A percentile compares a stretch with the other conserved stretches of the same genome.
phyloP scores from a whole-genome alignment of 2,329 filamentous ascomycete species.

The Hirsutella thompsonii region DNA sequence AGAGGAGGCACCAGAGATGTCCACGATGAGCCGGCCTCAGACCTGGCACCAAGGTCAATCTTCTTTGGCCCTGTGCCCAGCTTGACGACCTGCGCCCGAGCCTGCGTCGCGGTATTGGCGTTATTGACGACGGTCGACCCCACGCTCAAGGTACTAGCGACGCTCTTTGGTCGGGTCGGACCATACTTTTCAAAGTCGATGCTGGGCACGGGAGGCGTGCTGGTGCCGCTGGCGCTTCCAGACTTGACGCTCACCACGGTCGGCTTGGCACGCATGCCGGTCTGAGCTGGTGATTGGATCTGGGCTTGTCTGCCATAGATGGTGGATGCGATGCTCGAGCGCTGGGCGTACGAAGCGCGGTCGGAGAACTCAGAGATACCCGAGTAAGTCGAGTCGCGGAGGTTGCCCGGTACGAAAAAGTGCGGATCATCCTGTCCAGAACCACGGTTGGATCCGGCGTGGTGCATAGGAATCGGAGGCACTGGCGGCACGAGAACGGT shows the following conservation, averaged over 20 bases:
- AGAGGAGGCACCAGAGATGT: conserved; percentile 3
- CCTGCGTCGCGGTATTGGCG: conserved; percentile 44
- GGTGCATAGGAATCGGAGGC: conserved; percentile 69
- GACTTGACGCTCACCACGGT: conserved; percentile 89
- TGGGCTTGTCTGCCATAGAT: conserved; percentile 89
- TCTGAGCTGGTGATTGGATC: conserved; percentile 70
- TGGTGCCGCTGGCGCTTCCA: conserved; percentile 36
- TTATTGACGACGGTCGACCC: conserved; percentile 57
- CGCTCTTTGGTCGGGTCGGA: conserved; percentile 35
- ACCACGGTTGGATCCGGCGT: conserved; percentile 33
- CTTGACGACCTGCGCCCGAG: conserved; percentile 46
- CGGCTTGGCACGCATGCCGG: conserved; percentile 76
- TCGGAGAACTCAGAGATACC: conserved; percentile 53
- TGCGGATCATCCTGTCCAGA: conserved; percentile 61
- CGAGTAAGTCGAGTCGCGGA: conserved; percentile 85
- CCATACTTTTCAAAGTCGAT: conserved; percentile 54
- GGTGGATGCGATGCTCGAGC: conserved; percentile 76
- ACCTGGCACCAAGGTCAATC: conserved; percentile 24
- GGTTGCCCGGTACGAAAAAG: conserved; percentile 84
- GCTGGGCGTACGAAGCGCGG: conserved; percentile 47
- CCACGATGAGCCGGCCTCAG: conserved; percentile 18
- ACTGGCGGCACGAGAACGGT: conserved; percentile 79
- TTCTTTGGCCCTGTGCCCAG: conserved; percentile 40
- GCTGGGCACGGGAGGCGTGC: conserved; percentile 58
- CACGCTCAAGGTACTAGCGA: conserved; percentile 49